Evolutionary conservation across 2,329 filamentous ascomycete genomes (phyloP).

Genomic region (Podosphaera leucotricha): DNA sequence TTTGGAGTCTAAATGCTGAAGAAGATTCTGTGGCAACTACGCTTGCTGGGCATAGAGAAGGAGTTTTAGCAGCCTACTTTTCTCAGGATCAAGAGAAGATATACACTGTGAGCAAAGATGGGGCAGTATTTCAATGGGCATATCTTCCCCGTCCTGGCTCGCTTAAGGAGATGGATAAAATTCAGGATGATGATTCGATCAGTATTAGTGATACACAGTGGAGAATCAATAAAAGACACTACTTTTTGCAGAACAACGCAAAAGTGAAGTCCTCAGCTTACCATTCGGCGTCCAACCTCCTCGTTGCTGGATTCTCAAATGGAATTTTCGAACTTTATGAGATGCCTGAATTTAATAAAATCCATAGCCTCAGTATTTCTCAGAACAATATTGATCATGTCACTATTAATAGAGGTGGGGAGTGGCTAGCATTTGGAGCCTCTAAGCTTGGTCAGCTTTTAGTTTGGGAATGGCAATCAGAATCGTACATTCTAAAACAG

Average conservation of each 20-base stretch:
- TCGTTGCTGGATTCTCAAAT: conserved; percentile 92
- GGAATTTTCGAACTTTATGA: conserved; percentile 88
- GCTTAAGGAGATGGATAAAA: conserved; percentile 27
- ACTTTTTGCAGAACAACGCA: conserved; percentile 78
- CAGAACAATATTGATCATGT: conserved; percentile 93
- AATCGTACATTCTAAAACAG: conserved; percentile 95
- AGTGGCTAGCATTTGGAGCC: conserved; percentile 93
- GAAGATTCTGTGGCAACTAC: conserved; percentile 78
- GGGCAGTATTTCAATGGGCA: conserved; percentile 86
- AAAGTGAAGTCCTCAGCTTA: conserved; percentile 78
- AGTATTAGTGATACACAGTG: conserved; percentile 51
- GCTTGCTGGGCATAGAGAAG: conserved; percentile 73
- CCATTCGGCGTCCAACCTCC: conserved; percentile 63
- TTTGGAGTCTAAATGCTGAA: conserved; percentile 82
- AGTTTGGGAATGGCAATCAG: conserved; percentile 99
- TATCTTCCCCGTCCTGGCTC: conserved; percentile 27
- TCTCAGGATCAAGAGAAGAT: conserved; percentile 85
- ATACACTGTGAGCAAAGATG: conserved; percentile 90
- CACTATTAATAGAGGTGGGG: conserved; percentile 77
- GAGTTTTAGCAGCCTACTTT: conserved; percentile 88
- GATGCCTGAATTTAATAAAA: conserved; percentile 83
- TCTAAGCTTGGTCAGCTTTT: conserved; percentile 88
- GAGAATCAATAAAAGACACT: conserved; percentile 79
- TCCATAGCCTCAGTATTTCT: conserved; percentile 81
- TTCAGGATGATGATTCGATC: conserved; percentile 33